Conservation (phyloP, 805 yeast species). For the Candida xyloterini region DNA sequence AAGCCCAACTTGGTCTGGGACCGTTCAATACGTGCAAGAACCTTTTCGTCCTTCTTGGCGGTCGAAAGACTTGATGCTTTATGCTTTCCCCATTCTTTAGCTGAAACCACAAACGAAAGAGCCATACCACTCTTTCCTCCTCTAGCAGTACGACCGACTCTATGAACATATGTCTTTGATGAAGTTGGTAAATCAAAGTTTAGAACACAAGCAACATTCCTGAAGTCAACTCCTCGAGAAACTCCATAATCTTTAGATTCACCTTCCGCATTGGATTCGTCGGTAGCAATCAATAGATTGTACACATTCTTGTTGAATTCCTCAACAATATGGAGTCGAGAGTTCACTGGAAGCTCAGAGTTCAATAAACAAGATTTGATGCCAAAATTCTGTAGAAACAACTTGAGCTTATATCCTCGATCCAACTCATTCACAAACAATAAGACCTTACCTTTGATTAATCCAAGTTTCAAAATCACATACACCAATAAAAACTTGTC, state of each 20-base stretch:
- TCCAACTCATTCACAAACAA: constrained; percentile 92
- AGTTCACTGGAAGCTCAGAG: constrained; percentile 88
- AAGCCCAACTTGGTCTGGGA: constrained; percentile 73
- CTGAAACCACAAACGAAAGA: constrained; percentile 83
- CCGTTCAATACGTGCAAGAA: constrained; percentile 68
- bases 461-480: constrained; percentile 82
- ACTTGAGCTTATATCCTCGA: constrained; percentile 87
- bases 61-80: constrained; percentile 68
- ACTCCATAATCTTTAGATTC: constrained; percentile 74
- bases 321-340: constrained; percentile 92
- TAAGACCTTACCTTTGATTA: constrained; percentile 88
- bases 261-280: constrained; percentile 64
- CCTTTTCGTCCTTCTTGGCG: constrained; percentile 83
- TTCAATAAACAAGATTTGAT: constrained; percentile 83
- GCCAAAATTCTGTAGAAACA: constrained; percentile 94
- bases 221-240: constrained; percentile 95
- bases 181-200: constrained; percentile 93
- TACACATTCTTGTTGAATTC: constrained; percentile 90
- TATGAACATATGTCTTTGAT: constrained; percentile 84
- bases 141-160: constrained; percentile 97
- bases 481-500: constrained; percentile 90
- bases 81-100: constrained; percentile 84
- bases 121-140: constrained; percentile 96
- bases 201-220: constrained; percentile 92
- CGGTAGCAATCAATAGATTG: constrained; percentile 88